Percentiles rank a stretch among this genome's conserved stretches.
Evolutionary conservation across 2,329 filamentous ascomycete species (phyloP).

Genomic region (Zymoseptoria crescenta): DNA sequence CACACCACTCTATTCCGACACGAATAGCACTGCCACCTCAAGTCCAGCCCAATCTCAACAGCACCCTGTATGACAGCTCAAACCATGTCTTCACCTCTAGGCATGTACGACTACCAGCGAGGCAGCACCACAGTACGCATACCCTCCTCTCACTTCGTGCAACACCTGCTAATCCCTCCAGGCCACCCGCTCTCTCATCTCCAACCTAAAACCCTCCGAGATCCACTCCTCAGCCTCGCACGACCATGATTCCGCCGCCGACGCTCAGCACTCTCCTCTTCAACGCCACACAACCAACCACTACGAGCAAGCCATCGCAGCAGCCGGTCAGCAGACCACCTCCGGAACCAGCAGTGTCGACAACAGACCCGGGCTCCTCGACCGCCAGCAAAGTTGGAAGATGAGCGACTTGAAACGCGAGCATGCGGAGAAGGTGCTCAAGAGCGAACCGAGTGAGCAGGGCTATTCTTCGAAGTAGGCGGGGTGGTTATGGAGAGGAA

Average conservation of each 20-base stretch:
- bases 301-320: constrained; percentile 23
- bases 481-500: constrained; percentile 3
- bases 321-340: constrained; percentile 5
- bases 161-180: not conserved
- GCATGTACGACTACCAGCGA: constrained; percentile 7
- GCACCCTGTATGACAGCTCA: not conserved
- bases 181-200: constrained; percentile 14
- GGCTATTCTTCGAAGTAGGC: constrained; percentile 2
- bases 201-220: constrained; percentile 12
- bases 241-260: constrained; percentile 7
- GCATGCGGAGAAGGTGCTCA: constrained; percentile 23
- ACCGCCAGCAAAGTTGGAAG: constrained; percentile 25
- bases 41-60: constrained; percentile 2
- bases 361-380: constrained; percentile 5
- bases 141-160: not conserved
- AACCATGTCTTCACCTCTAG: constrained; percentile 7
- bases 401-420: constrained; percentile 25
- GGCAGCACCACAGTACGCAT: constrained; percentile 8
- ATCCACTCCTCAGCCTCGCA: constrained; percentile 11
- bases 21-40: constrained; percentile 2
- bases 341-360: constrained; percentile 3
- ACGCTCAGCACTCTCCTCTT: constrained; percentile 3
- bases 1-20: not conserved
- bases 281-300: constrained; percentile 20
- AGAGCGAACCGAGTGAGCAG: constrained; percentile 4